These are phyloP conservation scores for Erodium maritimum DNA, from an alignment of 345 rosid species.

Conservation along the genomic window DNA sequence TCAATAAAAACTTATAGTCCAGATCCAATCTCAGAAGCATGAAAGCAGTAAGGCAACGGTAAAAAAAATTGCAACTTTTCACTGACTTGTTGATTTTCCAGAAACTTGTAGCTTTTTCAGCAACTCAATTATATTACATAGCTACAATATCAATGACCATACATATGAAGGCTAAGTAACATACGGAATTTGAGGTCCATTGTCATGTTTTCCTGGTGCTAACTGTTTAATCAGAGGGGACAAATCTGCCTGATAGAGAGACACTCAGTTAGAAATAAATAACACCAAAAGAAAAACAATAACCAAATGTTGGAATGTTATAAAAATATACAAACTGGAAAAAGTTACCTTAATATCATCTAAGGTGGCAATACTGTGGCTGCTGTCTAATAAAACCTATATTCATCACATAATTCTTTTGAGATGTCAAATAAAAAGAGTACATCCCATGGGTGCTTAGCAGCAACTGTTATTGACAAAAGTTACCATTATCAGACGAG, in stretches of 20 bases:
- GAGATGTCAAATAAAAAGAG: constrained; percentile 5
- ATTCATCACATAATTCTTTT: constrained; percentile 15
- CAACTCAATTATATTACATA: too few relatives aligned
- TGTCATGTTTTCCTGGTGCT: constrained; percentile 52
- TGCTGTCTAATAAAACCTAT: constrained; percentile 57
- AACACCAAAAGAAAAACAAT: background rate
- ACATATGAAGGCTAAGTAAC: constrained; percentile 10
- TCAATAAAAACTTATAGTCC: too few relatives aligned
- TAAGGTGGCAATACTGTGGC: constrained; percentile 46
- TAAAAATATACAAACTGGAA: constrained; percentile 1
- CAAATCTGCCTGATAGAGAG: constrained; percentile 50
- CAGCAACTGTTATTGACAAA: constrained; percentile 3
- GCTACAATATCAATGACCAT: too few relatives aligned
- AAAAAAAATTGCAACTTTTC: too few relatives aligned
- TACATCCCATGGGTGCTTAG: background rate
- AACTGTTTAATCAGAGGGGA: constrained; percentile 68
- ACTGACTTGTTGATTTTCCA: too few relatives aligned
- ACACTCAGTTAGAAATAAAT: constrained; percentile 1
- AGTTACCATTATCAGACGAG: constrained; percentile 84
- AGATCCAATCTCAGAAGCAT: too few relatives aligned
- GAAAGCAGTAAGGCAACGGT: too few relatives aligned
- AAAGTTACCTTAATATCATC: constrained; percentile 68
- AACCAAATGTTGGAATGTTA: constrained; percentile 6
- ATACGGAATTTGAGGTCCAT: constrained; percentile 73
- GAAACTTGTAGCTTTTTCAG: too few relatives aligned